Conservation (phyloP, 176 grass and related monocot genomes). For the Carex scoparia region DNA sequence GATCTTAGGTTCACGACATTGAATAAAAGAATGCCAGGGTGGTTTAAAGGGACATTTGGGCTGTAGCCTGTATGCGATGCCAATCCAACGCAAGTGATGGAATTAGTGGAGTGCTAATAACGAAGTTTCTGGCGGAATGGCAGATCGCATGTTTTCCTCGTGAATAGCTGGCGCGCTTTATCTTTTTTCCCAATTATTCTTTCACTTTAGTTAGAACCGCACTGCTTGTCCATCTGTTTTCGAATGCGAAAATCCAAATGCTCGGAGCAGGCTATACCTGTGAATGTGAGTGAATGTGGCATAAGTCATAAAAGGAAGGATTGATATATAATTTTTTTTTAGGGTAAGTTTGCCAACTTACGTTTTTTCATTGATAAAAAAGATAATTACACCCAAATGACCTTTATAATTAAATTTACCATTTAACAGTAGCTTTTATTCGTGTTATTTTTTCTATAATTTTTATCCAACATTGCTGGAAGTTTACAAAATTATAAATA, state of each 20-base stretch:
- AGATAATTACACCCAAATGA: no score
- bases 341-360: no score
- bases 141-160: not conserved
- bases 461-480: not conserved
- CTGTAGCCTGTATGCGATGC: not conserved
- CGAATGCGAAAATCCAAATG: not conserved
- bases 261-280: not conserved
- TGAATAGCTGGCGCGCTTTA: not conserved
- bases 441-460: not conserved
- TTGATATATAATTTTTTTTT: no score
- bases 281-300: not conserved
- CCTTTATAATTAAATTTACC: no score
- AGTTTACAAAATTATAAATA: no score
- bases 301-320: no score
- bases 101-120: not conserved
- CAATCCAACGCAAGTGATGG: not conserved
- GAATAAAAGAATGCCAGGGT: not conserved
- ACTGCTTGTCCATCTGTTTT: not conserved
- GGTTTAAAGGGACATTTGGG: conserved; percentile 1
- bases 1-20: not conserved
- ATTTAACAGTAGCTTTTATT: not conserved
- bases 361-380: no score
- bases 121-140: not conserved
- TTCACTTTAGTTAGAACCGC: not conserved
- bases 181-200: not conserved